Evolutionary conservation across 2,329 filamentous ascomycete genomes (phyloP), one percentile per base, ranked within the genome.

Genomic region (Pseudogymnoascus sp.): DNA sequence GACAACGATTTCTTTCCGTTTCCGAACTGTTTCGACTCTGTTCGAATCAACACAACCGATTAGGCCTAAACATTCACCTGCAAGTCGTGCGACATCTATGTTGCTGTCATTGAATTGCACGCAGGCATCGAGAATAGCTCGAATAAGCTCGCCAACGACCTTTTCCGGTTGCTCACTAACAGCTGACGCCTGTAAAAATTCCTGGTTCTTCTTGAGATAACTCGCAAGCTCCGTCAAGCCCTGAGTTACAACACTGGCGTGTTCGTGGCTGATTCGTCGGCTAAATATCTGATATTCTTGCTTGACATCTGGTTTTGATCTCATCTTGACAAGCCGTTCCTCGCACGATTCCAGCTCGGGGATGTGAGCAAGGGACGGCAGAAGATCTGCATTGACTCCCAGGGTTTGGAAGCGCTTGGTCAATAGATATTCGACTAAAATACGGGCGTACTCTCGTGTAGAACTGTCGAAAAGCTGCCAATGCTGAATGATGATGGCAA

Each of bases 31-130:
- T 68, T 99, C 94, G 1, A 96, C 83, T 61, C 89, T 84, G 68
- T 95, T 96, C 1, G 92, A 87, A 71, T 99, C 95, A 19, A 99
- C 76, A 65, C 92, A 96, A 5, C 95, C 94, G 59, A 99, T 84
- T 18, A 95, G 79, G 0, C 95, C 95, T 37, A 99, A 79, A 64
- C 90, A 94, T 68, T 88, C 84, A 12, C 90, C 88, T 63, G 89
- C 90, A 2, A 95, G 77, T 15, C 82, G 77, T 57, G 85, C 80
- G 59, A 97, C 88, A 10, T 84, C 82, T 6, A 77, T 71, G 39
- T 88, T 81, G 10, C 80, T 78, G 57, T 83, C 81, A 64, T 86
- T 89, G 72, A 94, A 94, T 64, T 87, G 90, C 59, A 91, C 83
- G 57, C 86, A 88, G 58, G 89, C 92, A 73, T 97, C 92, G 8